phyloP scores from a whole-genome alignment of 2,329 filamentous ascomycete genomes.

The Cladorrhinum sp. region DNA sequence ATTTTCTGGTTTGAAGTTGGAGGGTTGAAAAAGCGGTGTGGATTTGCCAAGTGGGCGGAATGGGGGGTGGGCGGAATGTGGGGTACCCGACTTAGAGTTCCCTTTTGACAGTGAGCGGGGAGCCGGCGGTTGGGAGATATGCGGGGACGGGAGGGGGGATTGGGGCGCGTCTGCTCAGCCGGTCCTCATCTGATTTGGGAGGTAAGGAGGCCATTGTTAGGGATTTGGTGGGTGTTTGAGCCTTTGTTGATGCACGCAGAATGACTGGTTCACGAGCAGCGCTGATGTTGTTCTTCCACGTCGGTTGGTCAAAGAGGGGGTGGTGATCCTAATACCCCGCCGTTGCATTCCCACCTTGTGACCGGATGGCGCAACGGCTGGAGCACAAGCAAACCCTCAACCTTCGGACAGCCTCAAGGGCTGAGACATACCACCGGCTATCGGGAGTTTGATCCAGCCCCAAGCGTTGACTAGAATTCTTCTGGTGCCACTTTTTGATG shows the following conservation, averaged over 20 bases:
- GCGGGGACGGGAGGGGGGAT: constrained; percentile 49
- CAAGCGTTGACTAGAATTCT: too few species aligned
- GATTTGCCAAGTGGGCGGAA: too few species aligned
- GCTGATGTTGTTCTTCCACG: too few species aligned
- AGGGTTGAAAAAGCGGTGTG: too few species aligned
- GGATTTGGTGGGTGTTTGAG: neutral
- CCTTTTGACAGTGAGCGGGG: constrained; percentile 39
- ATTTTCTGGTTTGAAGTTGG: too few species aligned
- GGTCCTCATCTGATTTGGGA: constrained; percentile 13
- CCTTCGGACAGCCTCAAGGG: neutral
- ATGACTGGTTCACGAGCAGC: too few species aligned
- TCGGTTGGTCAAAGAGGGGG: neutral
- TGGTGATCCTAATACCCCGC: neutral
- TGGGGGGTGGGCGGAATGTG: neutral
- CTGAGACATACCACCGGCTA: neutral
- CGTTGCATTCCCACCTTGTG: neutral
- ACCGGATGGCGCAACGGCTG: neutral
- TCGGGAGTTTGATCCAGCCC: neutral
- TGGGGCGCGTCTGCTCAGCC: constrained; percentile 42
- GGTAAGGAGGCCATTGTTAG: neutral
- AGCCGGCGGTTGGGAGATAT: constrained; percentile 21
- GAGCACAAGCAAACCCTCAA: neutral
- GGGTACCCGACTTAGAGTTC: constrained; percentile 22
- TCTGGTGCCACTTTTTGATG: too few species aligned
- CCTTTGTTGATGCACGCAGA: neutral